Percentiles rank a stretch among this genome's conserved stretches.
Conservation (phyloP, 805 yeast genomes). For the Pichia californica region DNA sequence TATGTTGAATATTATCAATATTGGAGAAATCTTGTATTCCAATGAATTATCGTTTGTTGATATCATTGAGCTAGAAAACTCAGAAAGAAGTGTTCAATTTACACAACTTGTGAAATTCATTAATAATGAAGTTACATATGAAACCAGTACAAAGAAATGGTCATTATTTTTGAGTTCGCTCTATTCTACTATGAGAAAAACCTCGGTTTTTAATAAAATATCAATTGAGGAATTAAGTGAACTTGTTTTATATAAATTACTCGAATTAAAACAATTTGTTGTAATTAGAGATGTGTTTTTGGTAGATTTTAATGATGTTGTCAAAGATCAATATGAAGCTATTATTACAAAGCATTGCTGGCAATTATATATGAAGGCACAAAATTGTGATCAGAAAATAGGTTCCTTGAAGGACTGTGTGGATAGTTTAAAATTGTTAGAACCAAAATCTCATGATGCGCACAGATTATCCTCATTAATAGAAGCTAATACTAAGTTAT, state of each 20-base stretch:
- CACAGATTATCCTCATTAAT: conserved; percentile 16
- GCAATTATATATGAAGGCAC: conserved; percentile 24
- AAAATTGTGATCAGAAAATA: conserved; percentile 23
- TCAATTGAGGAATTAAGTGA: conserved; percentile 17
- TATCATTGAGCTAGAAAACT: conserved; percentile 17
- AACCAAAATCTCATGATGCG: not conserved
- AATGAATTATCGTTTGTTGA: conserved; percentile 23
- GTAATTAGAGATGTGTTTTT: conserved; percentile 15
- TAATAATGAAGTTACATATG: conserved; percentile 19
- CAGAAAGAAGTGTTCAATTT: conserved; percentile 16
- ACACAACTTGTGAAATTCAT: conserved; percentile 23
- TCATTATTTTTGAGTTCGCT: conserved; percentile 21
- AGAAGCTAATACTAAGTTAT: conserved; percentile 17
- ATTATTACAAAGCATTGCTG: conserved; percentile 19
- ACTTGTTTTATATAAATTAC: conserved; percentile 18
- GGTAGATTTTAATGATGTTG: conserved; percentile 17
- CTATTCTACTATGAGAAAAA: conserved; percentile 23
- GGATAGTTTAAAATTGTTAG: conserved; percentile 18
- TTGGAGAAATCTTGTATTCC: conserved; percentile 24
- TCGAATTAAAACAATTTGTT: conserved; percentile 18
- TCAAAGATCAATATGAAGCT: conserved; percentile 8
- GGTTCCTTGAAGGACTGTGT: conserved; percentile 23
- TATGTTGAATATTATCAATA: conserved; percentile 20
- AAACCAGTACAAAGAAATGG: conserved; percentile 21
- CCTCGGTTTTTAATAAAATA: conserved; percentile 23